These are phyloP conservation scores for Torulaspora quercuum DNA, from an alignment of 805 yeast genomes.

Conservation along the genomic window DNA sequence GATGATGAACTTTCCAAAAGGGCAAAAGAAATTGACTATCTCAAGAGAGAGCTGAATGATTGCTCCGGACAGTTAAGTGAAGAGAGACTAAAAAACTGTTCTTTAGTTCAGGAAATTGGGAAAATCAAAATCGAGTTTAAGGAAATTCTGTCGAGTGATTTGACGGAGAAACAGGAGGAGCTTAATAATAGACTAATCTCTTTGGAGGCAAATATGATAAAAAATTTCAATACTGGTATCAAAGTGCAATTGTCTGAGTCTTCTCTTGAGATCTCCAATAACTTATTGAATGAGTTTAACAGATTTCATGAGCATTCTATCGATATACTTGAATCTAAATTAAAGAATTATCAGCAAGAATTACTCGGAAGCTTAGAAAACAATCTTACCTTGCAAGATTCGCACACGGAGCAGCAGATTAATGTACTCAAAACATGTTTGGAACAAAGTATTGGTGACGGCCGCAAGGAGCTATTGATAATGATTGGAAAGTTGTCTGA, in stretches of 20 bases:
- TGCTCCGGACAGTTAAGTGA: conserved; percentile 47
- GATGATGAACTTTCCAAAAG: conserved; percentile 25
- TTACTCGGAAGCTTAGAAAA: not conserved
- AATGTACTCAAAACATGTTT: not conserved
- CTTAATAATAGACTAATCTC: conserved; percentile 6
- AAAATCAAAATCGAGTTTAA: conserved; percentile 11
- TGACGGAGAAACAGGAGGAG: conserved; percentile 7
- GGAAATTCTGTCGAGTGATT: conserved; percentile 5
- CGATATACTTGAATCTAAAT: not conserved
- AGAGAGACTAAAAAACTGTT: conserved; percentile 40
- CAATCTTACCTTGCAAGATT: conserved; percentile 2
- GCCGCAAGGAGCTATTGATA: not conserved
- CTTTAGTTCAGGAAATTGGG: conserved; percentile 23
- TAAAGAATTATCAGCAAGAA: not conserved
- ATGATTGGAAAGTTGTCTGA: conserved; percentile 4
- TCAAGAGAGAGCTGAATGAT: conserved; percentile 41
- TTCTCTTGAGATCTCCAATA: not conserved
- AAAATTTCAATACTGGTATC: conserved; percentile 7
- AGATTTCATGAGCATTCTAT: conserved; percentile 1
- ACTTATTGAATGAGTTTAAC: not conserved
- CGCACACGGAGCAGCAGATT: not conserved
- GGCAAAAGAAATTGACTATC: conserved; percentile 36
- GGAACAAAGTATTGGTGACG: not conserved
- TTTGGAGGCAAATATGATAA: conserved; percentile 9
- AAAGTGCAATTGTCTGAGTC: conserved; percentile 1